Base-by-base conservation (phyloP, 306 rosid genomes). In the Ammopiptanthus mongolicus region DNA sequence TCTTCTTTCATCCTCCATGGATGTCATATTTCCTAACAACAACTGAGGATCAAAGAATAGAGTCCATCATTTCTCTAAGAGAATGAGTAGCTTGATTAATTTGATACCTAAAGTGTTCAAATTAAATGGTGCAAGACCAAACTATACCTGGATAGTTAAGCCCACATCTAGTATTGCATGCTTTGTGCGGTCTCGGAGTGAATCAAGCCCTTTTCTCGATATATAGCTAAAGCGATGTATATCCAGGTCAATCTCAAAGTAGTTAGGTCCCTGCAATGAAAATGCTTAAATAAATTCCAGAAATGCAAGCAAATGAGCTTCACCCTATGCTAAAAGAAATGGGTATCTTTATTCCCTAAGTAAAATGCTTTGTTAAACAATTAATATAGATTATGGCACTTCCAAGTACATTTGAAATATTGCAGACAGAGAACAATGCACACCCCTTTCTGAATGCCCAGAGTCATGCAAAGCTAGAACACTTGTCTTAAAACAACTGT, bases 201-300 rank as follows among this genome's bases (percentile, higher is more conserved):
- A 62, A 81, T 89, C 91, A 1, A 91, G 89, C 47, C 96, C 97
- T 80, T 85, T 91, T 81, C 97, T 86, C 6, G 96, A 86, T 70
- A 91, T 81, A 74, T 86, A 91, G 93, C 93, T 83, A 78, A 91
- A 91, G 19, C 93, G 83, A 80, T 91, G 97, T 78, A 91, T 86
- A n/a, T n/a, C n/a, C n/a, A n/a, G n/a, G n/a, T n/a, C n/a, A n/a
- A n/a, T n/a, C n/a, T n/a, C n/a, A n/a, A 58, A 86, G 80, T 91
- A 91, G 80, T 86, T 85, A 48, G 86, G 76, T 21, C 96, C 96
- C 96, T 86, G 83, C 12, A 78, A 65, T 14, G 14, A 19, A 28
- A 55, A 12, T 12, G 4, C 21, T 41, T 18, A 55, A n/a, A 53
- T 19, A 5, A 59, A 18, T 18, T 39, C 21, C 42, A 55, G 50